phyloP scores from a whole-genome alignment of 805 yeast genomes.

The Ogataea saltuana region DNA sequence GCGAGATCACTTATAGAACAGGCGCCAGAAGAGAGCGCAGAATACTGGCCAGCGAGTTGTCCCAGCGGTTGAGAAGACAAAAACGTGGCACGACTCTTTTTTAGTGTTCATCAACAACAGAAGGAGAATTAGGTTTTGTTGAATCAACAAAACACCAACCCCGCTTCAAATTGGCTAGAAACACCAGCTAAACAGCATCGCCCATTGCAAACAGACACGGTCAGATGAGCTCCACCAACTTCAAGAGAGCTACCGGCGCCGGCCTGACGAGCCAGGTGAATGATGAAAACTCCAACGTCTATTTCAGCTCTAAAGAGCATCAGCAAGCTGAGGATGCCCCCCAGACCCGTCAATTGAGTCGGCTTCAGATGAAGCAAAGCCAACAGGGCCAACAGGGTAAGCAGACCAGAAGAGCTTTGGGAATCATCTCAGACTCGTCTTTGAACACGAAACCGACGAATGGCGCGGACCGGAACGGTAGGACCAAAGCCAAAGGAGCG shows the following conservation, averaged over 20 bases:
- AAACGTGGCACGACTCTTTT: neutral
- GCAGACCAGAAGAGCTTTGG: conserved; percentile 30
- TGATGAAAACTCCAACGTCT: conserved; percentile 26
- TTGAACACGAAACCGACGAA: conserved; percentile 21
- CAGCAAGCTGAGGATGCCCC: neutral
- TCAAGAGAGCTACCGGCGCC: neutral
- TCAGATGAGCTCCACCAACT: conserved; percentile 16
- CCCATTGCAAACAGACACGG: conserved; percentile 3
- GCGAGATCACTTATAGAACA: conserved; percentile 2
- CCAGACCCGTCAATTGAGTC: neutral
- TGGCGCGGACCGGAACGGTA: neutral
- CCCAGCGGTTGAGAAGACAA: neutral
- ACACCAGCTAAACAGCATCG: conserved; percentile 10
- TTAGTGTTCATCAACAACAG: neutral
- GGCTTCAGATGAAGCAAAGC: neutral
- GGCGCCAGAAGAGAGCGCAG: conserved; percentile 6
- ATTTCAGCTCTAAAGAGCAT: conserved; percentile 1
- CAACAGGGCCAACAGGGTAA: conserved; percentile 1
- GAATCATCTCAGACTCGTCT: conserved; percentile 31
- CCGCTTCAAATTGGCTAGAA: conserved; percentile 23
- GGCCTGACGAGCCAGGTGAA: conserved; percentile 9
- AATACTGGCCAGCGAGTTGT: neutral
- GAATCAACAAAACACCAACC: conserved; percentile 8
- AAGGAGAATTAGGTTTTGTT: neutral
- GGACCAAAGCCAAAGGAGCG: neutral